These are phyloP conservation scores for Penicillium sp. DNA, from an alignment of 2,329 filamentous ascomycete species.

Conservation along the genomic window DNA sequence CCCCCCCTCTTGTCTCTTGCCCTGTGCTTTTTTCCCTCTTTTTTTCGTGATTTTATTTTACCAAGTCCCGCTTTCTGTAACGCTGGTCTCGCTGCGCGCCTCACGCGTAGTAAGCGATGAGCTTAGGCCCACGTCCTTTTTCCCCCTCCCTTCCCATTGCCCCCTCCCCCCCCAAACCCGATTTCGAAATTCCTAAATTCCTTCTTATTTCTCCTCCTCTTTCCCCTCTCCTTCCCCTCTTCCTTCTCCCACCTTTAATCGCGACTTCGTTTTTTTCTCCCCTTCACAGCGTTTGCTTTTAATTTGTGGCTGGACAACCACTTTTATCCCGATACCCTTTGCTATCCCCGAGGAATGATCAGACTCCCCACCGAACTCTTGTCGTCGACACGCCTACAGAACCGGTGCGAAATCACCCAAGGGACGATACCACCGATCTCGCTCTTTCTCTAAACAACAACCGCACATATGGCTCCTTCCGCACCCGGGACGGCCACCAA, in stretches of 20 bases:
- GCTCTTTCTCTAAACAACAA: slow-evolving; percentile 26
- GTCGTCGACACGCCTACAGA: slow-evolving; percentile 45
- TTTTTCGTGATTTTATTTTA: not conserved
- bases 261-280: slow-evolving; percentile 24
- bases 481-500: slow-evolving; percentile 68
- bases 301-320: slow-evolving; percentile 42
- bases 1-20: not conserved
- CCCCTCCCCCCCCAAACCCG: slow-evolving; percentile 13
- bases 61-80: slow-evolving; percentile 22
- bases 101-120: slow-evolving; percentile 24
- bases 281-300: slow-evolving; percentile 17
- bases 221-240: slow-evolving; percentile 19
- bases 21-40: not conserved
- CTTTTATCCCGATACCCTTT: slow-evolving; percentile 24
- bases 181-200: slow-evolving; percentile 21
- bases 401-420: slow-evolving; percentile 45
- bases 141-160: slow-evolving; percentile 15
- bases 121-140: slow-evolving; percentile 24
- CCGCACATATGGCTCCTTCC: slow-evolving; percentile 43
- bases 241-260: slow-evolving; percentile 18
- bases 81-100: slow-evolving; percentile 12
- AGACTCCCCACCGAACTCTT: slow-evolving; percentile 42
- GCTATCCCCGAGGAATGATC: slow-evolving; percentile 45
- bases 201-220: slow-evolving; percentile 24
- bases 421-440: slow-evolving; percentile 40